Evolutionary conservation across 495 filamentous ascomycete genomes (phyloP), one percentile per base, ranked within the genome.

Genomic region (Penicillium samsonianum): DNA sequence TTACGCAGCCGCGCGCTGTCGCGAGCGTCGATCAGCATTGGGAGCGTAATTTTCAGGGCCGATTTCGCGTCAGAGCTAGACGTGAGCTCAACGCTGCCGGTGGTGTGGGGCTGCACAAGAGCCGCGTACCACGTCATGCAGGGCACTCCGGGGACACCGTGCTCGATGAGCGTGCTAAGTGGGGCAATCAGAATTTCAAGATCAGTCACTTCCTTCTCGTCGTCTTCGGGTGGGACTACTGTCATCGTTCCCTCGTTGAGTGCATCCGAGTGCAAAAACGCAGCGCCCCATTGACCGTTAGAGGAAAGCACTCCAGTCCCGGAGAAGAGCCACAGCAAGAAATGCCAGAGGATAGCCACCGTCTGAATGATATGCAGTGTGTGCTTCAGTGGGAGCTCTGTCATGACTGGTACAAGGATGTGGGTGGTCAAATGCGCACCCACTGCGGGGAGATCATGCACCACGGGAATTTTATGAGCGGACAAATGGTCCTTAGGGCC

Each of bases 91-190:
- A 50, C 30, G 12, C 47, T 50, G 19, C 47, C 47, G 0, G 19
- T 50, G 2, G 47, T 23, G 20, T 22, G 31, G 1, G 47, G 47
- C 30, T 50, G 47, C 11, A 50, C 47, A 37, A 50, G 47, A 11
- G 47, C 47, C 31, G 47, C 47, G 3, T 50, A 37, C 47, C 47
- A 50, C 5, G 47, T 50, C 47, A 50, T 35, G 12, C 47, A 50
- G 6, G 47, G 47, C 1, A 50, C 47, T 11, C 47, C 47, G 6
- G 47, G 47, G 12, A 50, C 30, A 33, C 47, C 47, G 12, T 50
- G 47, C 19, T 50, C 28, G 9, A 50, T 50, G 8, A 50, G 19
- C 10, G 47, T 50, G 31, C 47, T 50, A 1, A 50, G 47, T 14
- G 47, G 47, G 17, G 17, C 5, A 35, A 50, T 50, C 19, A 50